Conservation (phyloP, 2,329 filamentous ascomycete species). For the Emydomyces testavorans region DNA sequence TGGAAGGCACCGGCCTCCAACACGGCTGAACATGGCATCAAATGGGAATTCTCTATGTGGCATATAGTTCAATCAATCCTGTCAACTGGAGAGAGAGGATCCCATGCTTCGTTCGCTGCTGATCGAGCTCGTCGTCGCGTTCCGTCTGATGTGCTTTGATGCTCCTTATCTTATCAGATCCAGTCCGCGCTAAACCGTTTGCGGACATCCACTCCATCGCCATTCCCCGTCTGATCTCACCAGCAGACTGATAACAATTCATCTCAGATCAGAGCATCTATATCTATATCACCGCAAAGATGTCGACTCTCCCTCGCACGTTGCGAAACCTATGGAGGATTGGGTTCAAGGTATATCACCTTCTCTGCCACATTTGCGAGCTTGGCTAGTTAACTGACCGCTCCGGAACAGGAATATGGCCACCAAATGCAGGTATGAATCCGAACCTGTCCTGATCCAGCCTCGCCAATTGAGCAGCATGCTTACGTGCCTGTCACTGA, state of each 20-base stretch:
- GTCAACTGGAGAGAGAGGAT: not conserved
- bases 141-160: not conserved
- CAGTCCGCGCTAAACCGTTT: constrained; percentile 15
- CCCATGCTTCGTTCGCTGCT: no score
- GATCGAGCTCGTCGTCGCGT: no score
- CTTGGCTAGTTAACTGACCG: constrained; percentile 31
- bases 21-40: constrained; percentile 29
- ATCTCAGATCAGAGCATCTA: not conserved
- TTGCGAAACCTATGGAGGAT: constrained; percentile 76
- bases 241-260: no score
- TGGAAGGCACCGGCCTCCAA: constrained; percentile 30
- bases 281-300: constrained; percentile 44
- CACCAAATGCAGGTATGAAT: constrained; percentile 75
- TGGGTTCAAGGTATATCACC: constrained; percentile 62
- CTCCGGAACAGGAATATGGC: constrained; percentile 59
- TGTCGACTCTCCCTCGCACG: constrained; percentile 87
- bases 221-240: no score
- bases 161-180: constrained; percentile 14
- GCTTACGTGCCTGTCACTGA: constrained; percentile 7
- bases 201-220: constrained; percentile 8
- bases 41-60: not conserved
- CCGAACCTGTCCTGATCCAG: not conserved
- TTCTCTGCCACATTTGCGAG: constrained; percentile 1
- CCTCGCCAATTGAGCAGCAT: not conserved
- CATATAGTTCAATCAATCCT: not conserved